Evolutionary conservation across 1,284 basidiomycete species (phyloP).

Genomic region (Rhizopogon hawkerae): DNA sequence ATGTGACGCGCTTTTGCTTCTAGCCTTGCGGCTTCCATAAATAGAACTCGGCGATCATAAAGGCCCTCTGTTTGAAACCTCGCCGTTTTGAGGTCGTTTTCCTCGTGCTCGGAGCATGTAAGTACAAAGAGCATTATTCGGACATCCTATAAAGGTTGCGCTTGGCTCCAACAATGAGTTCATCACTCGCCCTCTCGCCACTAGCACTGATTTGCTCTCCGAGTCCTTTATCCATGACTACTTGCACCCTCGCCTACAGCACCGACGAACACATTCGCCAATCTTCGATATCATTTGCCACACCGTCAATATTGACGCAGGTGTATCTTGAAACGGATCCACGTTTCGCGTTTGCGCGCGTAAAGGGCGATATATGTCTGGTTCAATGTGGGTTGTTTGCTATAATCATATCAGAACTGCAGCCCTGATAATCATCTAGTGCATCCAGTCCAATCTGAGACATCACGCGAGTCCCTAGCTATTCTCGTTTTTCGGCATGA

Average conservation of each 20-base stretch:
- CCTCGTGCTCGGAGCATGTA: conserved; percentile 8
- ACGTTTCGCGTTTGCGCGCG: conserved; percentile 41
- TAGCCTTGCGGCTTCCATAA: neutral
- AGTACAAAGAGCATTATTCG: conserved; percentile 2
- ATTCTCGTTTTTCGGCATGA: conserved; percentile 44
- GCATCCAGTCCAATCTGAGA: conserved; percentile 3
- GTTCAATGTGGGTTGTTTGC: conserved; percentile 36
- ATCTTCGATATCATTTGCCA: conserved; percentile 18
- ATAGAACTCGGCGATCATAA: neutral
- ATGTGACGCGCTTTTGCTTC: neutral
- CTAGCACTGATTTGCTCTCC: neutral
- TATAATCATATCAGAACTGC: neutral
- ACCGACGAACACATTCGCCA: neutral
- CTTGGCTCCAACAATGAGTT: neutral
- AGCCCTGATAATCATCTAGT: neutral
- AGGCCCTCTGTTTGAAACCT: neutral
- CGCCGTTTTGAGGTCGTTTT: neutral
- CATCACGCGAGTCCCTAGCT: conserved; percentile 13
- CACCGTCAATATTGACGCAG: conserved; percentile 13
- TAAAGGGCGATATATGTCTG: conserved; percentile 38
- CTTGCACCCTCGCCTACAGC: neutral
- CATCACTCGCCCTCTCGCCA: neutral
- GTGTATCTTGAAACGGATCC: conserved; percentile 15
- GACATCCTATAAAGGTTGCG: conserved; percentile 1
- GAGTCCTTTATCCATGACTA: neutral